These are phyloP conservation scores for Malassezia japonica DNA, from an alignment of 1,284 basidiomycete species.

Conservation along the genomic window DNA sequence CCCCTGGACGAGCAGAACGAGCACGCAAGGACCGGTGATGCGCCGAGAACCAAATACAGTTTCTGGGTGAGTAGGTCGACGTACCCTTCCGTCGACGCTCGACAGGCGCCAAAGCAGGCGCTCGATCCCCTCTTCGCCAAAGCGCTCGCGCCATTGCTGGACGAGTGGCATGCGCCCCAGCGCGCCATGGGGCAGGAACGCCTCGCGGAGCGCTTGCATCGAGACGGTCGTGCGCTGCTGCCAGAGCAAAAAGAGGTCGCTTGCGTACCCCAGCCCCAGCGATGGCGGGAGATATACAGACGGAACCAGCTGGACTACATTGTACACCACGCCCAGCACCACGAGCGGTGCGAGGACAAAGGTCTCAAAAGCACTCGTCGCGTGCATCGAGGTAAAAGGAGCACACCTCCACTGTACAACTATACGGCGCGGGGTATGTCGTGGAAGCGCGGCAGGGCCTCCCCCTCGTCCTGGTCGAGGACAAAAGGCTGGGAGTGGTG, in stretches of 20 bases:
- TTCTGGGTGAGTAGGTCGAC: constrained; percentile 5
- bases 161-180: background rate
- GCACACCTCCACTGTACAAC: background rate
- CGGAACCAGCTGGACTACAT: constrained; percentile 5
- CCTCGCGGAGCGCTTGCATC: constrained; percentile 10
- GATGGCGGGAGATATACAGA: background rate
- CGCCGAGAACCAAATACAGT: constrained; percentile 16
- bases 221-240: constrained; percentile 1
- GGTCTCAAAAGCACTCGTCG: constrained; percentile 1
- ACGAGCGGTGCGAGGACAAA: constrained; percentile 5
- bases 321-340: background rate
- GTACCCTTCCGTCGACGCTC: constrained; percentile 14
- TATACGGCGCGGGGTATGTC: background rate
- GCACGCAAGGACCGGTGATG: constrained; percentile 9
- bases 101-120: constrained; percentile 9
- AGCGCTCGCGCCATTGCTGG: background rate
- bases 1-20: background rate
- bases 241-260: constrained; percentile 10
- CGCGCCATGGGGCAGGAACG: background rate
- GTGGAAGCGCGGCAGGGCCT: constrained; percentile 3
- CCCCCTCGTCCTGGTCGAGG: background rate
- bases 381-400: background rate
- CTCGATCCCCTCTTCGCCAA: constrained; percentile 7
- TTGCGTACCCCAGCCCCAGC: constrained; percentile 1
- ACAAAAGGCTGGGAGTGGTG: background rate